Evolutionary conservation across 805 yeast genomes (phyloP), one percentile per base, ranked within the genome.

Genomic region (Alloascoidea hylecoeti): DNA sequence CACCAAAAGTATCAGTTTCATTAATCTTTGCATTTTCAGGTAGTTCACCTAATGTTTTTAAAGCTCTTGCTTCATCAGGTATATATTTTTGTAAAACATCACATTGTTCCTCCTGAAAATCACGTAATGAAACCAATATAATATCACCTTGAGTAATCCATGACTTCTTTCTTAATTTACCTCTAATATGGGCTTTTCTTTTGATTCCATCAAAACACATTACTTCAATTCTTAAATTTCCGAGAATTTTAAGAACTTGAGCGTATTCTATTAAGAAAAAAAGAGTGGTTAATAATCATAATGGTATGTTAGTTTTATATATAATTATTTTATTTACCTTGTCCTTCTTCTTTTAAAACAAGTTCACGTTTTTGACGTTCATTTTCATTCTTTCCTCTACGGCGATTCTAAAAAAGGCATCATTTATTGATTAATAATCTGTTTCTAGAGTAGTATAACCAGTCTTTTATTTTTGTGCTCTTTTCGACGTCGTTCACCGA

Each of bases 61-160:
- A 71, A 37, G 94, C 78, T 69, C 98, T 83, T 44, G 98, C 98
- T 65, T 92, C 99, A 55, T 92, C 99, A 38, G 96, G 79, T 61
- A 82, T 85, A 64, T 80, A 92, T 64, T 92, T 92, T 62, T 89
- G 94, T 41, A 92, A 89, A 49, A 92, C 96, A 60, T 92, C 99
- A 69, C 96, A 92, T 61, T 83, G 94, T 45, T 84, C 95, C 55
- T 89, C 96, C 65, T 92, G 96, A 76, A 92, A 92, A 55, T 92
- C 99, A 72, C 99, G 86, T 52, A 92, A 74, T 4, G 96, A 88
- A 36, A 89, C 92, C 56, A 92, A 68, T 49, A 92, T 85, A 51
- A 92, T 92, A 59, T 92, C 99, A 67, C 98, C 98, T 61, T 86
- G 97, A 36, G 83, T 83, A 85, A 92, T 88, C 99, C 99, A 92